Conservation (phyloP, 495 filamentous ascomycete species). For the Penicillium parvum region DNA sequence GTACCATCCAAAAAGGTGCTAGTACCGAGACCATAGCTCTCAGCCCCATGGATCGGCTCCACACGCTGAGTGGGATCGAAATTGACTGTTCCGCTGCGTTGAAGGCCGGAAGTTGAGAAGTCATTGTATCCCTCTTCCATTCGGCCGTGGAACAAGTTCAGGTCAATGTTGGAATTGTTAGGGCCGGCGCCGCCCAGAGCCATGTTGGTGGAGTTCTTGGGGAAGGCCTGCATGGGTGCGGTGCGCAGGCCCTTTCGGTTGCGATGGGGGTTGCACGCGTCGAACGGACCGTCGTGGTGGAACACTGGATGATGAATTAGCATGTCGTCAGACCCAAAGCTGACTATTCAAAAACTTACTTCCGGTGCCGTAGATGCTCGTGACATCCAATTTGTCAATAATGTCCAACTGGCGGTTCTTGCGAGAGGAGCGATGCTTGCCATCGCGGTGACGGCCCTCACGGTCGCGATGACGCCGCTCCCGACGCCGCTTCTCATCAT, state of each 20-base stretch:
- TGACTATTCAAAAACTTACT: conserved; percentile 51
- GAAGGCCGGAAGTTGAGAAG: conserved; percentile 46
- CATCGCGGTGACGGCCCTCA: conserved; percentile 57
- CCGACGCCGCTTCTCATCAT: conserved; percentile 70
- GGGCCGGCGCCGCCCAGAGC: conserved; percentile 85
- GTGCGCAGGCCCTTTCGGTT: conserved; percentile 79
- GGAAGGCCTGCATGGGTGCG: conserved; percentile 96
- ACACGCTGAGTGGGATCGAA: conserved; percentile 57
- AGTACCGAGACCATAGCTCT: conserved; percentile 81
- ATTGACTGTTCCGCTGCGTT: conserved; percentile 34
- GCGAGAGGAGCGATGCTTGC: conserved; percentile 41
- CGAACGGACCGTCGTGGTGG: conserved; percentile 97
- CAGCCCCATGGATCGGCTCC: conserved; percentile 75
- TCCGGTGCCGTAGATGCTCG: conserved; percentile 92
- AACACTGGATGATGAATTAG: conserved; percentile 60
- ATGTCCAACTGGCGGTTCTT: conserved; percentile 71
- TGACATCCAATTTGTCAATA: conserved; percentile 96
- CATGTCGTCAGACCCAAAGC: not conserved
- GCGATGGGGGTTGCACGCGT: conserved; percentile 93
- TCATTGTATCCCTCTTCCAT: conserved; percentile 83
- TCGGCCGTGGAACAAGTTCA: conserved; percentile 75
- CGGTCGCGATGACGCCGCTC: conserved; percentile 71
- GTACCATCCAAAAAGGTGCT: conserved; percentile 96
- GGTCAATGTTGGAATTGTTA: conserved; percentile 73
- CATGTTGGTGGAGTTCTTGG: conserved; percentile 87